Conservation (phyloP, 2,329 filamentous ascomycete species). For the Claviceps sp. region DNA sequence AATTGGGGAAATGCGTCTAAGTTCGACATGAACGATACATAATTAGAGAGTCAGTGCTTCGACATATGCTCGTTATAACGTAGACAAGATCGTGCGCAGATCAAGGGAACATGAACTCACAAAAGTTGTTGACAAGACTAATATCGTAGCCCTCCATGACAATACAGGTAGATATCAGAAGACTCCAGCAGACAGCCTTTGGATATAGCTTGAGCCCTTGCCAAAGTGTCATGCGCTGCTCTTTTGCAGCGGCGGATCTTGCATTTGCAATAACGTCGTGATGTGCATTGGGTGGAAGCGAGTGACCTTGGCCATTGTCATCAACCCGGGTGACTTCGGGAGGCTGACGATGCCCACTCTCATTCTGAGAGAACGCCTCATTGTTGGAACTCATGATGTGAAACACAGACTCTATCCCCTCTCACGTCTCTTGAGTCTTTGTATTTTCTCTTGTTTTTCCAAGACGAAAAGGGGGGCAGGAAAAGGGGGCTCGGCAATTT, state of each 20-base stretch:
- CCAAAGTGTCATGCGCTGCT: slow-evolving; percentile 56
- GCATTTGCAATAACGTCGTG: slow-evolving; percentile 21
- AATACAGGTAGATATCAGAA: slow-evolving; percentile 82
- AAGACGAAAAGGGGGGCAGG: not conserved
- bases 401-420: not conserved
- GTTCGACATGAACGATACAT: slow-evolving; percentile 3
- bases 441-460: not conserved
- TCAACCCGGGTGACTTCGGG: slow-evolving; percentile 5
- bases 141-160: slow-evolving; percentile 87
- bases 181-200: slow-evolving; percentile 71
- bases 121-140: slow-evolving; percentile 71
- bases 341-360: slow-evolving; percentile 1
- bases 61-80: not conserved
- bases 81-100: not conserved
- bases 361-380: not conserved
- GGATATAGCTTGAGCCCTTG: slow-evolving; percentile 75
- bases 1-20: slow-evolving; percentile 42
- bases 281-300: slow-evolving; percentile 14
- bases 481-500: not conserved
- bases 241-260: slow-evolving; percentile 40
- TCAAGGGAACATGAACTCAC: slow-evolving; percentile 18
- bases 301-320: slow-evolving; percentile 9
- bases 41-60: no score
- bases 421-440: not conserved
- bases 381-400: not conserved